Base-by-base conservation (phyloP, 2,329 filamentous ascomycete genomes). In the Hypoxylon sp. region DNA sequence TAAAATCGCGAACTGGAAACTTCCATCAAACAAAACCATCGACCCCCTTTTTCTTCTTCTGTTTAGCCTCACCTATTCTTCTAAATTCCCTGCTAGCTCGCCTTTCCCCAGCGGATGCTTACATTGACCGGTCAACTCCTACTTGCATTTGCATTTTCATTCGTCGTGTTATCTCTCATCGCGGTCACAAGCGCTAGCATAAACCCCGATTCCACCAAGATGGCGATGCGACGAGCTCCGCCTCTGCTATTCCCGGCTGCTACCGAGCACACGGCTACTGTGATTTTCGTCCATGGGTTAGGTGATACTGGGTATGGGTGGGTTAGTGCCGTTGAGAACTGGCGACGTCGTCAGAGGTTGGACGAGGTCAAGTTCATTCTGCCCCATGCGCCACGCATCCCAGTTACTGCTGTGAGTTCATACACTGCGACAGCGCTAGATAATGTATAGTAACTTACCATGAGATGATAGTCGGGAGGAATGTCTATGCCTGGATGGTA, bases 281-380 rank as follows among this genome's bases (percentile, higher is more conserved):
- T 97, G 65, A 97, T 99, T 66, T 91, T 97, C 73, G 81, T 90
- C 42, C 94, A 99, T 71, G 94, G 94, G 9, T 78, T 99, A 27
- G 94, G 94, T 57, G 94, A 97, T 69, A 88, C 80, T 20, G 89
- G 88, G 31, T 78, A 83, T 61, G 89, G 89, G 62, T 93, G 90
- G 92, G 81, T 88, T 32, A 85, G 84, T 49, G 82, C 94, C 13
- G 91, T 94, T 21, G 87, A 96, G 76, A 91, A 93, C 72, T 97
- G 89, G 88, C 86, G 91, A 46, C 81, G 87, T 23, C 82, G 89
- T 41, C 82, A 85, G 70, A 87, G 87, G 67, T 90, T 97, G 59
- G 84, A 91, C 50, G 89, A 97, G 73, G 90, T 96, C 69, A 89
- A 93, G 68, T 97, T 97, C 72, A 84, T 99, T 67, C 87, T 99